Percentiles rank a stretch among this genome's conserved stretches.
phyloP scores from a whole-genome alignment of 208 protist species.

The Hexamita inflata region DNA sequence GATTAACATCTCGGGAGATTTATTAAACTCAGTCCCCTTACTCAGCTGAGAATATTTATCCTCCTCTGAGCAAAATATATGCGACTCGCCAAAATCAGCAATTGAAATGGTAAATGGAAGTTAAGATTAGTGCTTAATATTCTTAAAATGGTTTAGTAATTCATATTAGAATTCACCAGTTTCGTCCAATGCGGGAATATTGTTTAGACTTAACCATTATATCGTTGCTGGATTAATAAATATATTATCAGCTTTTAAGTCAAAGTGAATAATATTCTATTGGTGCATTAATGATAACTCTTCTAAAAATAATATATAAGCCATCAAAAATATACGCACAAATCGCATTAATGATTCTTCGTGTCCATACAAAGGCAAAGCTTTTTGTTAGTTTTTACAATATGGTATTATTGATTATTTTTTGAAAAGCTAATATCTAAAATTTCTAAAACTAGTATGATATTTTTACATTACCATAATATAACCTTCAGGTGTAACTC shows the following conservation, averaged over 20 bases:
- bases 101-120: constrained; percentile 30
- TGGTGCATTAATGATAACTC: constrained; percentile 43
- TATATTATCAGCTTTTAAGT: constrained; percentile 25
- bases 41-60: constrained; percentile 53
- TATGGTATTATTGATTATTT: constrained; percentile 41
- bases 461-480: constrained; percentile 60
- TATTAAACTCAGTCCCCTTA: constrained; percentile 59
- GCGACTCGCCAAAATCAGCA: constrained; percentile 56
- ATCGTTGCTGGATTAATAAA: constrained; percentile 43
- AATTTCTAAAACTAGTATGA: constrained; percentile 46
- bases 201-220: constrained; percentile 39
- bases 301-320: constrained; percentile 21
- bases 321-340: constrained; percentile 18
- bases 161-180: constrained; percentile 4
- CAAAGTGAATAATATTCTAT: constrained; percentile 23
- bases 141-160: background rate
- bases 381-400: constrained; percentile 46
- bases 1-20: constrained; percentile 54
- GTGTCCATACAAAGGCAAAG: constrained; percentile 37
- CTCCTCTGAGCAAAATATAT: constrained; percentile 47
- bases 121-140: background rate
- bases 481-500: constrained; percentile 55
- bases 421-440: constrained; percentile 40
- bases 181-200: background rate
- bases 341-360: constrained; percentile 42